Conservation (phyloP, 2,329 filamentous ascomycete genomes). For the Camptophora hylomeconis region DNA sequence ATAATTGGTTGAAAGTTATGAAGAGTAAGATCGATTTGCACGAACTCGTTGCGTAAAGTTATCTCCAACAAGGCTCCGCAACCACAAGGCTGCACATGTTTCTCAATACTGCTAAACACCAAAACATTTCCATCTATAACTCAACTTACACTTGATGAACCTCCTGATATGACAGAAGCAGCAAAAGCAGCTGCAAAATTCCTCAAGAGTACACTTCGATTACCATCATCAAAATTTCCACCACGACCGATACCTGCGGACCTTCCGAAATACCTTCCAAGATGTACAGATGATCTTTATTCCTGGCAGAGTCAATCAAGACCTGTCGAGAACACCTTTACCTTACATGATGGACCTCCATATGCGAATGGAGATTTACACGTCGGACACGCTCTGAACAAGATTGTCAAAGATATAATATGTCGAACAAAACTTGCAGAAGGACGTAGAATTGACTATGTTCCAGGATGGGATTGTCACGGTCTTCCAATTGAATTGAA, state of each 20-base stretch:
- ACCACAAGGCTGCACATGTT: too few species aligned
- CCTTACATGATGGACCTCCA: conserved; percentile 88
- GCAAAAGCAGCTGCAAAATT: conserved; percentile 34
- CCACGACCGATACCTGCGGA: conserved; percentile 32
- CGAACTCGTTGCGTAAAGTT: too few species aligned
- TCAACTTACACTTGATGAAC: too few species aligned
- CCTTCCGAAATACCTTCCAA: conserved; percentile 48
- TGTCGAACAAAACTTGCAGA: conserved; percentile 66
- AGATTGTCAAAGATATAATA: conserved; percentile 91
- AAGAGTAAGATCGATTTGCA: too few species aligned
- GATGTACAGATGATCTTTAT: conserved; percentile 81
- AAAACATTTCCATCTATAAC: too few species aligned
- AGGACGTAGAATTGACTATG: conserved; percentile 64
- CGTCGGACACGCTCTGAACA: conserved; percentile 90
- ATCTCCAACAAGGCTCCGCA: too few species aligned
- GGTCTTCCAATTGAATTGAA: conserved; percentile 95
- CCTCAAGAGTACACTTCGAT: conserved; percentile 61
- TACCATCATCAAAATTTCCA: conserved; percentile 63
- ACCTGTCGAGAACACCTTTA: conserved; percentile 48
- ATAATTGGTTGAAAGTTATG: too few species aligned
- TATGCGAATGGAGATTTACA: conserved; percentile 92
- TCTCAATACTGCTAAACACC: too few species aligned
- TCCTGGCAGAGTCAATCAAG: conserved; percentile 59
- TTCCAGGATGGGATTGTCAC: conserved; percentile 96
- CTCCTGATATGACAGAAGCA: conserved; percentile 16